Conservation (phyloP, 2,329 filamentous ascomycete genomes). For the Paraphoma sp. region DNA sequence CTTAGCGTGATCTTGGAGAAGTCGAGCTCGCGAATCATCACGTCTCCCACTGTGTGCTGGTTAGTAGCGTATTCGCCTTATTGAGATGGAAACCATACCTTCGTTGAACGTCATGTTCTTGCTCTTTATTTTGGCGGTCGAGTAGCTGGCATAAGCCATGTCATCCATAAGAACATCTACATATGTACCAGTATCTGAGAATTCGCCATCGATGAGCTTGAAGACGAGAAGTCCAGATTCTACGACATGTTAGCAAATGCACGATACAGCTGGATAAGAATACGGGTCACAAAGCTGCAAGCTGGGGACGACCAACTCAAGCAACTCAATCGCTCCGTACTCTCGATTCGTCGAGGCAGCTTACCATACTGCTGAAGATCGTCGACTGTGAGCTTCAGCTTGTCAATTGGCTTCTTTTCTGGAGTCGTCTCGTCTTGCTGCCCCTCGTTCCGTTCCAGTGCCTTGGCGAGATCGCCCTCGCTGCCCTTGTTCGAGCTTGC, state of each 20-base stretch:
- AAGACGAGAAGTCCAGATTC: constrained; percentile 95
- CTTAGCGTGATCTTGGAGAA: constrained; percentile 92
- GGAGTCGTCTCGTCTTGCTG: constrained; percentile 56
- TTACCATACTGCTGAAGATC: constrained; percentile 80
- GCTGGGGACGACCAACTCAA: constrained; percentile 35
- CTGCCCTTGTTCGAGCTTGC: constrained; percentile 26
- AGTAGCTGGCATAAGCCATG: constrained; percentile 88
- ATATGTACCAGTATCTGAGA: constrained; percentile 76
- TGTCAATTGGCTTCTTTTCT: constrained; percentile 68
- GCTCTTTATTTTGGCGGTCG: constrained; percentile 75
- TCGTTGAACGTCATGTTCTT: constrained; percentile 81
- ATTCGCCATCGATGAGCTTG: constrained; percentile 87
- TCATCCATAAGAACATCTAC: constrained; percentile 94
- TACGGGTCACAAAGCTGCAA: constrained; percentile 21
- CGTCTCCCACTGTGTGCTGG: constrained; percentile 72
- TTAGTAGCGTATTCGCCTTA: constrained; percentile 28
- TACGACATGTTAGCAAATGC: constrained; percentile 49
- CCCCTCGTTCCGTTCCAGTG: constrained; percentile 56
- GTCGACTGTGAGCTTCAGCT: constrained; percentile 78
- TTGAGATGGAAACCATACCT: constrained; percentile 54
- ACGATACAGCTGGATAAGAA: constrained; percentile 13
- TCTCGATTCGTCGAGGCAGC: constrained; percentile 31
- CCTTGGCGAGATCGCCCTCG: constrained; percentile 51
- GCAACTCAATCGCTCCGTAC: constrained; percentile 21
- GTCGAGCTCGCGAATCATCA: constrained; percentile 95